Conservation (phyloP, 2,329 filamentous ascomycete genomes). For the Aphanoascus verrucosus region DNA sequence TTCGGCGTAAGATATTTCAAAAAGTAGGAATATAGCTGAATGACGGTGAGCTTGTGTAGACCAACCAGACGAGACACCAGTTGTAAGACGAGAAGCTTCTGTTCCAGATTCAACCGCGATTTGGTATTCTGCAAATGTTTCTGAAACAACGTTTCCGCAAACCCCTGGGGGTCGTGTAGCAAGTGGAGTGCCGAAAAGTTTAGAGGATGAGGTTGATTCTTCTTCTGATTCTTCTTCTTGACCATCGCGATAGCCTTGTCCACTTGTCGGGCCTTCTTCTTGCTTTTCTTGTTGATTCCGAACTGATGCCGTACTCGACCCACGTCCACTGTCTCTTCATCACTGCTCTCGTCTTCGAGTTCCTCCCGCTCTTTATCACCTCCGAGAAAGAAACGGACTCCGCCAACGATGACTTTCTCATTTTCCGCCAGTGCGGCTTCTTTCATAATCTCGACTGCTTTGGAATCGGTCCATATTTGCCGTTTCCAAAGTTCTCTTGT, state of each 20-base stretch:
- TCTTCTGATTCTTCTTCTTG: conserved; percentile 76
- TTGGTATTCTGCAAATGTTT: conserved; percentile 85
- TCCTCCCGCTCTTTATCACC: conserved; percentile 95
- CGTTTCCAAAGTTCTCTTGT: conserved; percentile 93
- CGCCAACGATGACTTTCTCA: conserved; percentile 80
- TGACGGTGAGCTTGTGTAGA: conserved; percentile 80
- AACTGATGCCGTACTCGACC: conserved; percentile 71
- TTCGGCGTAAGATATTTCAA: conserved; percentile 81
- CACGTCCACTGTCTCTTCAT: conserved; percentile 65
- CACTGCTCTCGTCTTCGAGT: conserved; percentile 76
- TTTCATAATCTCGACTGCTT: conserved; percentile 97
- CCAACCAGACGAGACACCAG: conserved; percentile 84
- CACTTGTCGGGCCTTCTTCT: conserved; percentile 69
- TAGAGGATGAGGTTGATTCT: conserved; percentile 71
- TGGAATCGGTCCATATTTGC: conserved; percentile 89
- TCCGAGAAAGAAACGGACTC: conserved; percentile 87
- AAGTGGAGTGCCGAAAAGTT: conserved; percentile 96
- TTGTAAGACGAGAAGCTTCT: conserved; percentile 80
- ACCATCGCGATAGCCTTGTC: conserved; percentile 73
- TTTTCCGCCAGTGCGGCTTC: conserved; percentile 81
- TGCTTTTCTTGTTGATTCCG: conserved; percentile 92
- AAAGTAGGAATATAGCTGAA: conserved; percentile 92
- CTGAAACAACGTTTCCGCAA: conserved; percentile 77
- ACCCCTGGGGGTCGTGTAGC: conserved; percentile 86
- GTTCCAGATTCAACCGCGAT: conserved; percentile 73